A percentile compares a stretch with the other conserved stretches of the same genome.
These are phyloP conservation scores for Turritis glabra DNA, from an alignment of 345 rosid genomes.

Conservation along the genomic window DNA sequence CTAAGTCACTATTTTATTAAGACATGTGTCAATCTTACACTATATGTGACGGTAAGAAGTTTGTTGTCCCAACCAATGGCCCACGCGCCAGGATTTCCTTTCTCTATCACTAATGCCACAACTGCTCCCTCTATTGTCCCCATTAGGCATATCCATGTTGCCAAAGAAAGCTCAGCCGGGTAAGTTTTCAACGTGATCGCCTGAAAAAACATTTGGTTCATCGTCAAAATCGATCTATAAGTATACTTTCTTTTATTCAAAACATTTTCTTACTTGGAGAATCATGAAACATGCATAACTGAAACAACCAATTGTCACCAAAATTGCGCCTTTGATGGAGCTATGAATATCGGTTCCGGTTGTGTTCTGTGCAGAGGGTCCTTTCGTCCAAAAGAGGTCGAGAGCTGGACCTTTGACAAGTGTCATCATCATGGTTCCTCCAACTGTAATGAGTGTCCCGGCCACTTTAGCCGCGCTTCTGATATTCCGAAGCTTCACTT, in stretches of 20 bases:
- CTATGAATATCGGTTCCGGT: conserved; percentile 43
- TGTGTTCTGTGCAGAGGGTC: conserved; percentile 34
- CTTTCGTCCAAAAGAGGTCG: conserved; percentile 52
- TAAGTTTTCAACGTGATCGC: conserved; percentile 58
- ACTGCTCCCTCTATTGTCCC: conserved; percentile 58
- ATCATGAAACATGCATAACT: conserved; percentile 68
- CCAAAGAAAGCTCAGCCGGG: conserved; percentile 67
- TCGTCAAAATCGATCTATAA: neutral
- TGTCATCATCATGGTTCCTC: conserved; percentile 84
- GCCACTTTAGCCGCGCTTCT: conserved; percentile 56
- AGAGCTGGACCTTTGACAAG: conserved; percentile 58
- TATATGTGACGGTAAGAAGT: conserved; percentile 58
- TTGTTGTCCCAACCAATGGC: conserved; percentile 62
- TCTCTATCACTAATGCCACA: conserved; percentile 61
- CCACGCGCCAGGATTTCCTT: conserved; percentile 55
- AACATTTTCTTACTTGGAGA: conserved; percentile 46
- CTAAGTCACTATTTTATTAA: neutral
- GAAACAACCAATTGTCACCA: conserved; percentile 59
- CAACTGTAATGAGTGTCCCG: conserved; percentile 66
- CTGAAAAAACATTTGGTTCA: conserved; percentile 31
- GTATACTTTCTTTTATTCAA: neutral
- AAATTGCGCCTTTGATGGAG: conserved; percentile 55
- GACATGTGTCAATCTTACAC: conserved; percentile 43
- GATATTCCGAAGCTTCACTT: conserved; percentile 43
- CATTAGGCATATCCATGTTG: conserved; percentile 65